Conservation (phyloP, 495 filamentous ascomycete species). For the Halenospora varia region DNA sequence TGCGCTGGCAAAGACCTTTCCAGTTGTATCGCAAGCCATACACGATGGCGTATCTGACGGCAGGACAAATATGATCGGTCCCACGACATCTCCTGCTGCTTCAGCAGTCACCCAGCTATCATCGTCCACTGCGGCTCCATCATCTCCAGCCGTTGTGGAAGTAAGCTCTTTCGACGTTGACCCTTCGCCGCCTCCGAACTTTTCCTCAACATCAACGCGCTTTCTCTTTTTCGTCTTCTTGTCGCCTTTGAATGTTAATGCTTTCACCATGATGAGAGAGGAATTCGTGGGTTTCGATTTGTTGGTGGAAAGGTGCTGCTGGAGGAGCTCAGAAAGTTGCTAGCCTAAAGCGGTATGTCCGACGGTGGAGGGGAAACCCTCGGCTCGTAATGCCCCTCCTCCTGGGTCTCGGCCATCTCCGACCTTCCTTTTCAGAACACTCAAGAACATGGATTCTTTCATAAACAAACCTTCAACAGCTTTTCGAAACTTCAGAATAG, state of each 20-base stretch:
- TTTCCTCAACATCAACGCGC: conserved; percentile 42
- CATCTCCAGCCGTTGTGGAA: conserved; percentile 29
- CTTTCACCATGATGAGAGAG: conserved; percentile 59
- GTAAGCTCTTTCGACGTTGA: conserved; percentile 39
- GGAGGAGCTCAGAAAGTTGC: background rate
- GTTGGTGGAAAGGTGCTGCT: background rate
- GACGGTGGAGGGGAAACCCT: background rate
- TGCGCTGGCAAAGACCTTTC: conserved; percentile 73
- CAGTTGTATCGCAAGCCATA: conserved; percentile 78
- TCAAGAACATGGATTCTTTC: too few species aligned
- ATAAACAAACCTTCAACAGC: background rate
- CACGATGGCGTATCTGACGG: conserved; percentile 64
- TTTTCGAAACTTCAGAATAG: too few species aligned
- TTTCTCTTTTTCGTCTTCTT: conserved; percentile 93
- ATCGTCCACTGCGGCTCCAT: conserved; percentile 46
- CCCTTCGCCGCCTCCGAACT: conserved; percentile 29
- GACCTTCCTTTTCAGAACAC: too few species aligned
- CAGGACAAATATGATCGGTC: conserved; percentile 77
- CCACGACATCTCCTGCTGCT: conserved; percentile 65
- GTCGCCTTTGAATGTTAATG: conserved; percentile 93
- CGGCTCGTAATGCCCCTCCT: background rate
- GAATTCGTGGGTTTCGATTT: background rate
- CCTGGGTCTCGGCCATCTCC: too few species aligned
- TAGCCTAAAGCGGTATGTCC: background rate
- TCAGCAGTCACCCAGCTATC: conserved; percentile 92